Base-by-base conservation (phyloP, 805 yeast species). In the Blastobotrys robertii region DNA sequence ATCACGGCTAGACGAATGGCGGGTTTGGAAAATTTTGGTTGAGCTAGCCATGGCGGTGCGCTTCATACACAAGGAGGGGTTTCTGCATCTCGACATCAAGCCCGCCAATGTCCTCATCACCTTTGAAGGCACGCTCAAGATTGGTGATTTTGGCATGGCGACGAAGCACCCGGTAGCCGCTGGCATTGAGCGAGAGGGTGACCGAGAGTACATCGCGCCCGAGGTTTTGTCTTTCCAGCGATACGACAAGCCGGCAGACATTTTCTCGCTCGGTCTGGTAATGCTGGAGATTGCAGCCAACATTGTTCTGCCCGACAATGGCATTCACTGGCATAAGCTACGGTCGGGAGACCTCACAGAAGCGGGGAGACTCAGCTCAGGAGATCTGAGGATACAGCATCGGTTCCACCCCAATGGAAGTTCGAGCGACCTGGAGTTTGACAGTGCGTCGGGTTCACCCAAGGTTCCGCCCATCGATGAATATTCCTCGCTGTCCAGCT, bases 81-180 rank as follows among this genome's bases (percentile, higher is more conserved):
- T 84, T 42, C 67, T 88, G 40, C 98, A 92, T 64, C 66, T 92
- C 42, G 98, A 92, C 63, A 64, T 92, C 57, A 92, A 92, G 63
- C 98, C 98, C 1, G 96, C 97, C 1, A 92, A 92, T 61, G 78
- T 92, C 2, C 81, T 92, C 55, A 80, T 92, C 41, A 86, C 97
- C 1, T 92, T 92, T 64, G 97, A 92, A 59, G 98, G 98, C 25
- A 76, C 79, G 28, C 72, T 92, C 54, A 92, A 90, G 66, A 82
- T 92, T 56, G 98, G 96, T 13, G 98, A 92, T 64, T 92, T 92
- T 67, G 98, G 98, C 7, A 77, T 92, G 70, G 95, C 97, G 4
- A 76, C 95, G 2, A 77, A 75, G 50, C 66, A 78, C 42, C 97
- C 97, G 0, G 77, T 56, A 5, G 54, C 64, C 10, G 45, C 49